Base-by-base conservation (phyloP, 2,329 filamentous ascomycete species). In the Dendrostoma leiphaemia region DNA sequence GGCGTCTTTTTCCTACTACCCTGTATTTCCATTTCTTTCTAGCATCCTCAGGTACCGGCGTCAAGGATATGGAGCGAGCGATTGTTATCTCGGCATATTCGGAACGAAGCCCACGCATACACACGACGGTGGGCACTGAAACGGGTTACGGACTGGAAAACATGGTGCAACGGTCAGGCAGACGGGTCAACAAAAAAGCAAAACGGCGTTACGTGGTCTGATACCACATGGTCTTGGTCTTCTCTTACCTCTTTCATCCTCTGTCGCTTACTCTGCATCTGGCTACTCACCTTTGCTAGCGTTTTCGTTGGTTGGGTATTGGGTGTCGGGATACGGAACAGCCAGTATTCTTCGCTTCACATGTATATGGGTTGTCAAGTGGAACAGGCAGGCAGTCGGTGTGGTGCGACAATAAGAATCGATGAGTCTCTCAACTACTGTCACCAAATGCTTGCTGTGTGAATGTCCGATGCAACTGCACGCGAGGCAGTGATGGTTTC, bases 31-130 rank as follows among this genome's bases (percentile, higher is more conserved):
- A 46, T 49, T 19, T 40, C 34, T 31, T 50, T 32, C 37, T 19
- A 37, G 40, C 48, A 47, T 37, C 45, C 26, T 43, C 21, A 54
- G 49, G 26, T 31, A 51, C 13, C 7, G 56, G 56, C 56, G 56
- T 52, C 37, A 29, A 21, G 56, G 48, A 28, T 41, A 43, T 37
- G 21, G 43, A 55, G 56, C 52, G 56, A 47, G 56, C 48, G 55
- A 49, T 40, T 38, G 7, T 26, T 55, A 28, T 44, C 34, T 34
- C 17, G 44, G 51, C 47, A 51, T 55, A 45, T 49, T 41, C 43
- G 48, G 17, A 56, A 17, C 32, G 51, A 57, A 17, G 58, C 57
- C 55, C 54, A 55, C 48, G 60, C 54, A 62, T 52, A 62, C 54
- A 62, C 50, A 62, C 58, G 60, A 54, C 8, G 53, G 43, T 15